Percentiles rank a stretch among this genome's conserved stretches.
These are phyloP conservation scores for Neonectria punicea DNA, from an alignment of 2,329 filamentous ascomycete species.

Conservation along the genomic window DNA sequence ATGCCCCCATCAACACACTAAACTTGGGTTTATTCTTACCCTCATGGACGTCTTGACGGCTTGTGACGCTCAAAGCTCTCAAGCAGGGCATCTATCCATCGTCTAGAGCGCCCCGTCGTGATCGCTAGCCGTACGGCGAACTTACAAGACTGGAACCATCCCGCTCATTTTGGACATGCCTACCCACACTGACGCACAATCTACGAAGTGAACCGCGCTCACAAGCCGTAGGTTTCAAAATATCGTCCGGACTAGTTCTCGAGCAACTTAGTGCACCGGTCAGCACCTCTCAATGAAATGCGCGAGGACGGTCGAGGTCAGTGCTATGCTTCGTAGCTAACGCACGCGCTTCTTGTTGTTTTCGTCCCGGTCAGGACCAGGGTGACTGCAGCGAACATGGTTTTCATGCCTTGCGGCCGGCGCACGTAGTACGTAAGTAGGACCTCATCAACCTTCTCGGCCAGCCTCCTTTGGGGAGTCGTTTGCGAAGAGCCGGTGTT, in stretches of 20 bases:
- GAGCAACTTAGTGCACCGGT: neutral
- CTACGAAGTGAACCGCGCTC: neutral
- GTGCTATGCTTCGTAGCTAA: too few relatives aligned
- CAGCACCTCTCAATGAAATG: too few relatives aligned
- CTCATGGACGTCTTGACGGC: neutral
- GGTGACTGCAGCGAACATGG: neutral
- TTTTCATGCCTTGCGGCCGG: neutral
- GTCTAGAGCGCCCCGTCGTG: neutral
- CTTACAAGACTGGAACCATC: neutral
- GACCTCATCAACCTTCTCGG: neutral
- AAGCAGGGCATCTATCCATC: neutral
- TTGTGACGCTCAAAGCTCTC: neutral
- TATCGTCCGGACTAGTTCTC: neutral
- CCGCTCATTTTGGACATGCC: too few relatives aligned
- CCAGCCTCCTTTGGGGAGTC: neutral
- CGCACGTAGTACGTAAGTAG: neutral
- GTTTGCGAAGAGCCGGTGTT: neutral
- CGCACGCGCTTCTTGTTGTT: neutral
- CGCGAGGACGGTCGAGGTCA: too few relatives aligned
- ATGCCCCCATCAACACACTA: constrained; percentile 18
- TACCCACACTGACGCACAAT: neutral
- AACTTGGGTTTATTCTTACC: neutral
- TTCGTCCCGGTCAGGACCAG: neutral
- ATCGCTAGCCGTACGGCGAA: neutral
- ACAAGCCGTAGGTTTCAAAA: neutral